Conservation (phyloP, 208 protist species). For the Wallacemonas sp. region DNA sequence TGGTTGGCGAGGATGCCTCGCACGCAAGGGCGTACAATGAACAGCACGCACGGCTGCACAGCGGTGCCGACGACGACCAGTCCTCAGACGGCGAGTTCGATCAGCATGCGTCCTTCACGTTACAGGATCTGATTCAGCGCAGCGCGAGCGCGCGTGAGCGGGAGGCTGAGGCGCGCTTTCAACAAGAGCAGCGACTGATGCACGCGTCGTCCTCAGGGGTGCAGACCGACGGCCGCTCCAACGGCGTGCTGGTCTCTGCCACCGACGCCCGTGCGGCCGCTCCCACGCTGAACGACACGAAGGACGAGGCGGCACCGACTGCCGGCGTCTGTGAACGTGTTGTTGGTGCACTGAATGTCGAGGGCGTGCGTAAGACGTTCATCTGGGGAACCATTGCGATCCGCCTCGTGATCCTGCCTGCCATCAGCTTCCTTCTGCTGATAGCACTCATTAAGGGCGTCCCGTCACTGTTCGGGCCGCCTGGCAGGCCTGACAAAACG, state of each 20-base stretch:
- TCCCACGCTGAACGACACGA: no score
- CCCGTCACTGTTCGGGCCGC: constrained; percentile 21
- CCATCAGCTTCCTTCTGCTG: constrained; percentile 8
- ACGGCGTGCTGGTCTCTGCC: no score
- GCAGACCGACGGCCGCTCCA: no score
- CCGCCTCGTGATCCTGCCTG: background rate
- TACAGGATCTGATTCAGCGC: constrained; percentile 2
- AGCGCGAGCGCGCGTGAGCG: background rate
- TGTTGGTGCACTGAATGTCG: background rate
- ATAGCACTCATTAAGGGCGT: background rate
- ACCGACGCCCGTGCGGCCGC: no score
- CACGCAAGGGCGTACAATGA: background rate
- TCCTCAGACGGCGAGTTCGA: background rate
- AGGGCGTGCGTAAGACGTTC: background rate
- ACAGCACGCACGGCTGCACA: no score
- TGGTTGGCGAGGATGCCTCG: background rate
- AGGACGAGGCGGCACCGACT: no score
- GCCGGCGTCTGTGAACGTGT: no score
- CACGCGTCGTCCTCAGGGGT: no score
- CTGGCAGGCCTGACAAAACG: constrained; percentile 8
- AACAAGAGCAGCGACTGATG: background rate
- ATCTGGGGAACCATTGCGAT: background rate
- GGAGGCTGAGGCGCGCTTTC: background rate
- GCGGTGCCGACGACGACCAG: background rate
- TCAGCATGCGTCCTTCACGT: background rate